Percentiles rank a stretch among this genome's conserved stretches.
Conservation (phyloP, 2,329 filamentous ascomycete species). For the Venturia nashicola region DNA sequence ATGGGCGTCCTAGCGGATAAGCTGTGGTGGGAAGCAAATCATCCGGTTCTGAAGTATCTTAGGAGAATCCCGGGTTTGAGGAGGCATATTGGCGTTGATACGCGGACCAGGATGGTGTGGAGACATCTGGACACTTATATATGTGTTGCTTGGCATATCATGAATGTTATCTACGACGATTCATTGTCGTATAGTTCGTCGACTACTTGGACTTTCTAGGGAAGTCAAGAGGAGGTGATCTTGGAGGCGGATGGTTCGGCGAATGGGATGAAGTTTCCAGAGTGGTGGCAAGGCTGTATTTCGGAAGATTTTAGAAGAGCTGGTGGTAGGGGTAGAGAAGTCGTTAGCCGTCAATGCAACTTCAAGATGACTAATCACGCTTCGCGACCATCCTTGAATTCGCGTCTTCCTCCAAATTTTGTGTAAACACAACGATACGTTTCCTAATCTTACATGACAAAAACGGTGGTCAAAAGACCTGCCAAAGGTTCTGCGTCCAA, state of each 20-base stretch:
- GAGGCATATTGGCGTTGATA: not conserved
- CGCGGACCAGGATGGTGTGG: not conserved
- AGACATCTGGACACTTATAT: not conserved
- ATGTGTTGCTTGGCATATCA: not conserved
- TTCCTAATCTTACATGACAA: slow-evolving; percentile 3
- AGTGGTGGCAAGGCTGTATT: not conserved
- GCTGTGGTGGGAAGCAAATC: not conserved
- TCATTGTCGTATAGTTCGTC: not conserved
- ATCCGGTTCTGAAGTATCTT: not conserved
- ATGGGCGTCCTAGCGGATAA: not conserved
- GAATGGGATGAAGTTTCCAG: not conserved
- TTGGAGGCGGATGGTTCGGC: not conserved
- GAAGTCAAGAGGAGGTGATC: not conserved
- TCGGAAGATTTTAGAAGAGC: no score
- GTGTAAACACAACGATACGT: not conserved
- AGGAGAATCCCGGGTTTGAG: not conserved
- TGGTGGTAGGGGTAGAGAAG: no score
- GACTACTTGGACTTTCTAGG: not conserved
- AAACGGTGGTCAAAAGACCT: slow-evolving; percentile 1
- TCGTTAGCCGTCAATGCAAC: no score
- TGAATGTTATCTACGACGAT: not conserved
- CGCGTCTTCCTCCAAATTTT: not conserved
- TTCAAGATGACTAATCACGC: not conserved
- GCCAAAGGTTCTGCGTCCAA: slow-evolving; percentile 11
- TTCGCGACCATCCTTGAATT: not conserved